Base-by-base conservation (phyloP, 73 alveolate species). In the Breviolum minutum region DNA sequence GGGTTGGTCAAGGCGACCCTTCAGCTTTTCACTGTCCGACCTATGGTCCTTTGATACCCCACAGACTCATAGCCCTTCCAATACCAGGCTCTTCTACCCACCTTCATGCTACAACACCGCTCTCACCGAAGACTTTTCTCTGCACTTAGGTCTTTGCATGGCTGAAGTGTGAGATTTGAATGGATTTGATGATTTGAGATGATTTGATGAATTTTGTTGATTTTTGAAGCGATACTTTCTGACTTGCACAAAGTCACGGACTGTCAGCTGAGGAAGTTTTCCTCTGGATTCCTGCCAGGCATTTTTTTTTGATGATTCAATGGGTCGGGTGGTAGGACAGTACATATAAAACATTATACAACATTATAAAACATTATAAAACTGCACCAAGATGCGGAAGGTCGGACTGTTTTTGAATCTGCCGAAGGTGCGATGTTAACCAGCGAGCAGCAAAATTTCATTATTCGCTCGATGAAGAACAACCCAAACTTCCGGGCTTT, bases 401-500 rank as follows among this genome's bases (percentile, higher is more conserved):
- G 26, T 13, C 13, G 77, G 13, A 14, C 19, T 68, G 40, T 22
- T 60, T 24, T 69, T 2, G 27, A 69, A 69, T 16, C 89, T 29
- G 68, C 30, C 68, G 89, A 61, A 88, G 77, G 95, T 19, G 30
- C 77, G 32, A 88, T 68, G 85, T n/a, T 90, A 30, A 61, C 5
- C 8, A 87, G 32, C 30, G 64, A 71, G 61, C 96, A 90, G 77
- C 96, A 90, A 63, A 40, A 13, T 60, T 74, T 77, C 71, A 90
- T 90, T 87, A 90, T 90, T 19, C 63, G 66, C 29, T 79, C 96
- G n/a, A 90, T 90, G 96, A 69, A 63, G 74, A 63, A 90, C 87
- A 90, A 90, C 48, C 96, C 96, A 70, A 90, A 90, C 76, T 90
- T 90, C 96, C n/a, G 96, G 40, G 96, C 96, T 24, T 90, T 90